phyloP scores from a whole-genome alignment of 202 grass and related monocot species.

The Miscanthus sacchariflorus region DNA sequence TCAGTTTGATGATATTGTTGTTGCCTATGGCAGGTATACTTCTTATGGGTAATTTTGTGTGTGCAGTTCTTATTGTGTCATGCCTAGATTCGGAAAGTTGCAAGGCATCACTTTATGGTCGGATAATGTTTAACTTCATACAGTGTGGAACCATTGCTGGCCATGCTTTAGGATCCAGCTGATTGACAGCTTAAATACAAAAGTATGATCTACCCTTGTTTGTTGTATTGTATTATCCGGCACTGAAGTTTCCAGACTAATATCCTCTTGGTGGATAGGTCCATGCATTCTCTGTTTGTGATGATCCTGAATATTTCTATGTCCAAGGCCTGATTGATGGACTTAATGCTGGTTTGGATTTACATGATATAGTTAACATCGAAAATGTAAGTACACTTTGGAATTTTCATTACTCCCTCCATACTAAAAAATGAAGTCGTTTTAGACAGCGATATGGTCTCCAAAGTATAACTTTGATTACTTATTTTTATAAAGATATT shows the following conservation, averaged over 20 bases:
- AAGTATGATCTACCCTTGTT: constrained; percentile 61
- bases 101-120: not conserved
- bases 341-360: constrained; percentile 77
- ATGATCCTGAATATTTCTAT: constrained; percentile 92
- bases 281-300: constrained; percentile 94
- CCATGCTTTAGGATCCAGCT: constrained; percentile 80
- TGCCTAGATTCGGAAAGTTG: constrained; percentile 16
- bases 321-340: constrained; percentile 94
- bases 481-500: too few species aligned
- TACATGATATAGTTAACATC: constrained; percentile 84
- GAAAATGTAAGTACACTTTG: constrained; percentile 65
- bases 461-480: too few species aligned
- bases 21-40: constrained; percentile 88
- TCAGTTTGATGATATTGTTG: constrained; percentile 89
- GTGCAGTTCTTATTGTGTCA: not conserved
- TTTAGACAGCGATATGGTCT: too few species aligned
- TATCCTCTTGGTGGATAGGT: constrained; percentile 66
- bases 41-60: constrained; percentile 1
- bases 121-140: constrained; percentile 42
- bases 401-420: not conserved
- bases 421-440: too few species aligned
- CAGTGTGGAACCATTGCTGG: constrained; percentile 98
- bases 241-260: constrained; percentile 42
- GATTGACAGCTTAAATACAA: constrained; percentile 81
- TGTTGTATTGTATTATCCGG: constrained; percentile 14